Evolutionary conservation across 1,139 yeast species (phyloP), one percentile per base, ranked within the genome.

Genomic region (Lodderomyces parapsilosis): DNA sequence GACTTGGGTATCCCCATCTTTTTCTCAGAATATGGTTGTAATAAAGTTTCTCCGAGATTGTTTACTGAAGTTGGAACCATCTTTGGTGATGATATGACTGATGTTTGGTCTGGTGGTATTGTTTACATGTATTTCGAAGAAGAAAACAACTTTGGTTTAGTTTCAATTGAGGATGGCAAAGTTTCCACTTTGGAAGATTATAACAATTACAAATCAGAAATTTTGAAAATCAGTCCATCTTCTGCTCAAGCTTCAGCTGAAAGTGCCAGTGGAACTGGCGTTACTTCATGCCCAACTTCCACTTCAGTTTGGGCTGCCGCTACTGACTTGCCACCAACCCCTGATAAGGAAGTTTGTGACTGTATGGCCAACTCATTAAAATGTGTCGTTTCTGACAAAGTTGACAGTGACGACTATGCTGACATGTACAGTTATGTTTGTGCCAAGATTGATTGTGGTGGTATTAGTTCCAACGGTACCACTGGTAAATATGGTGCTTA

Each of bases 21-120:
- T 73, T 81, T 91, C 64, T 86, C 96, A 42, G 97, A 91, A 69
- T 90, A 86, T 61, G 98, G 97, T 56, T 91, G 98, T 72, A 91
- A 89, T 74, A 71, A 55, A 41, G 59, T 57, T 31, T 45, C 49
- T 43, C 94, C 94, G 52, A 81, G 95, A 66, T 69, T 73, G 42
- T 87, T 87, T 76, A 68, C 78, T 33, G 96, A 87, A 63, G 82
- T 86, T 41, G 79, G 70, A 31, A 76, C 86, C 36, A 59, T 84
- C 19, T 84, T 71, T 66, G 71, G 82, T 36, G 62, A 70, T 44
- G 70, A 81, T 41, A 84, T 85, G 93, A 76, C 86, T 31, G 80
- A 74, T 46, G 89, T 86, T 40, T 88, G 96, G 95, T 87, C 96
- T 36, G 96, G 96, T 52, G 96, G 96, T 57, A 80, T 88, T 58